Conservation (phyloP, 1,139 yeast genomes). For the Sugiyamaella novakii region DNA sequence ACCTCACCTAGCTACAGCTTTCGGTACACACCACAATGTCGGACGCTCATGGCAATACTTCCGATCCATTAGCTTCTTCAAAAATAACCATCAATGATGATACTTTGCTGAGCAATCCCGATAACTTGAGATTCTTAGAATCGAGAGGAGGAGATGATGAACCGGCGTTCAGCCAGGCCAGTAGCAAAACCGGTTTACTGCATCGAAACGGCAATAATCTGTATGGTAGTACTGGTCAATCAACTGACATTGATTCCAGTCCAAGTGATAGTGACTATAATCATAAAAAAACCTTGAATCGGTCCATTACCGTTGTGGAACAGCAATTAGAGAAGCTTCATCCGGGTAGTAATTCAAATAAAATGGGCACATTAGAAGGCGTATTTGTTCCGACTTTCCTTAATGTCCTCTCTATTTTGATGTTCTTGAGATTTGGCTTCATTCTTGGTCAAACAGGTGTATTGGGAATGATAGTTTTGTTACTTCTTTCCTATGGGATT, state of each 20-base stretch:
- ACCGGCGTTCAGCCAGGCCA: not conserved
- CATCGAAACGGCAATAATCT: not conserved
- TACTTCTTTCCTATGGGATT: constrained; percentile 62
- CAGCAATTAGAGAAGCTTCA: constrained; percentile 21
- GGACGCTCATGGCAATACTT: not conserved
- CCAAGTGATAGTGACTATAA: not conserved
- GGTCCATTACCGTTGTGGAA: constrained; percentile 27
- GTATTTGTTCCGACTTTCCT: constrained; percentile 77
- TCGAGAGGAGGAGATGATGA: constrained; percentile 2
- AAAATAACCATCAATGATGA: constrained; percentile 22
- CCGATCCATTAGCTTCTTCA: constrained; percentile 4
- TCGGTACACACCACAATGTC: constrained; percentile 6
- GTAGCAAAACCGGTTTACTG: constrained; percentile 3
- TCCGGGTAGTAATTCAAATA: constrained; percentile 21
- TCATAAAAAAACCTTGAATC: not conserved
- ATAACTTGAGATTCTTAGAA: constrained; percentile 12
- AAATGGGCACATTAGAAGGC: constrained; percentile 45
- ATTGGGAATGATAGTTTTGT: constrained; percentile 52
- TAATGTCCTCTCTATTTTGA: constrained; percentile 73
- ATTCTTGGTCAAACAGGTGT: constrained; percentile 79
- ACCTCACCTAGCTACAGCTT: no score
- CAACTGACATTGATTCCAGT: constrained; percentile 1
- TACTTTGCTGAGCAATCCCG: constrained; percentile 14
- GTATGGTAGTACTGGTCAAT: constrained; percentile 1
- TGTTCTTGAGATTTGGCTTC: constrained; percentile 79